phyloP scores from a whole-genome alignment of 148 eudicot genomes.

The Polygonum aviculare region DNA sequence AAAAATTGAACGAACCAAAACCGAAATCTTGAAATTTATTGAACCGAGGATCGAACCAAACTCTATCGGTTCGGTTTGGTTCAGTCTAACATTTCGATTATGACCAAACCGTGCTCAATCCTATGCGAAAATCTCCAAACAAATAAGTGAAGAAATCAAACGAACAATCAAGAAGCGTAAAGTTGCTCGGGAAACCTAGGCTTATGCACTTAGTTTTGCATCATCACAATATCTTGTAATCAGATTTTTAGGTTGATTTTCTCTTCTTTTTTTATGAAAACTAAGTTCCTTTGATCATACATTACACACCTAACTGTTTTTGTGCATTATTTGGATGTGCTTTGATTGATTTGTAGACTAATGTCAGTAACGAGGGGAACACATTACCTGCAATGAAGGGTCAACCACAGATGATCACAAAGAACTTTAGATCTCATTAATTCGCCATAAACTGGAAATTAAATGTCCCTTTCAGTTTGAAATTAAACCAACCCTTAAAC shows the following conservation, averaged over 20 bases:
- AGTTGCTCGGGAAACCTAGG: too few species aligned
- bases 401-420: not conserved
- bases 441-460: not conserved
- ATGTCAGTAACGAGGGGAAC: constrained; percentile 8
- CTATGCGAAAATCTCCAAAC: too few species aligned
- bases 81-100: too few species aligned
- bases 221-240: not conserved
- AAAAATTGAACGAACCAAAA: too few species aligned
- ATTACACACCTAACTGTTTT: not conserved
- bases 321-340: constrained; percentile 5
- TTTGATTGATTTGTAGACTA: constrained; percentile 6
- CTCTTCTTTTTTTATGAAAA: not conserved
- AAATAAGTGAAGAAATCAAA: too few species aligned
- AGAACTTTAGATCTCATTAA: constrained; percentile 3
- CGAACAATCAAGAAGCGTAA: too few species aligned
- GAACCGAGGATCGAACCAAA: too few species aligned
- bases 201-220: not conserved
- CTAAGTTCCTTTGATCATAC: not conserved
- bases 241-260: not conserved
- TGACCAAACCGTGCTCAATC: too few species aligned
- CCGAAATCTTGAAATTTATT: too few species aligned
- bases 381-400: constrained; percentile 6
- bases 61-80: too few species aligned
- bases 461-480: not conserved
- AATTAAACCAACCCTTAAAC: not conserved